Evolutionary conservation across 169 alveolate genomes (phyloP).

Genomic region (Babesia bigemina): DNA sequence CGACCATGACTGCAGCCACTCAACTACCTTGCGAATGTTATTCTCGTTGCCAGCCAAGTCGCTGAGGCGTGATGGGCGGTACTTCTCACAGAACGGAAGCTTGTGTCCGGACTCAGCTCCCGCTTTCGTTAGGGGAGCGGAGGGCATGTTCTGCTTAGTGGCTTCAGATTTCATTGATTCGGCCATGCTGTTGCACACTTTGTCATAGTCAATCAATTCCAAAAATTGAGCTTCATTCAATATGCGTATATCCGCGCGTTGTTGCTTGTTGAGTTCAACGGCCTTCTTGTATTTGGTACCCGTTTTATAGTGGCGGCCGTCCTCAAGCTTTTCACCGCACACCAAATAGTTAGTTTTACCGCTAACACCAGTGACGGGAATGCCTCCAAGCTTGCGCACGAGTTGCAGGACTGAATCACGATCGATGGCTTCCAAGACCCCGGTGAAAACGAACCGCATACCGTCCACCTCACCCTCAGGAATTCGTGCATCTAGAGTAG

Average conservation of each 20-base stretch:
- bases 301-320: conserved; percentile 88
- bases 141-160: not conserved
- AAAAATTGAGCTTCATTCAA: conserved; percentile 80
- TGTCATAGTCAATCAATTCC: conserved; percentile 63
- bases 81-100: conserved; percentile 91
- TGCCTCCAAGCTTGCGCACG: conserved; percentile 88
- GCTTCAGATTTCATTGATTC: conserved; percentile 10
- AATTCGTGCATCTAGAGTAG: not conserved
- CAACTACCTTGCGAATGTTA: conserved; percentile 81
- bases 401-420: conserved; percentile 79
- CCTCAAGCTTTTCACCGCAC: conserved; percentile 91
- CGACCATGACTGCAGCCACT: conserved; percentile 95
- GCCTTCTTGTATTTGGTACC: conserved; percentile 91
- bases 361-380: conserved; percentile 88
- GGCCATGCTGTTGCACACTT: not conserved
- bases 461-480: conserved; percentile 25
- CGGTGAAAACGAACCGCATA: conserved; percentile 87
- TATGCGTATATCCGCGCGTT: conserved; percentile 68
- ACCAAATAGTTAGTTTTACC: conserved; percentile 88
- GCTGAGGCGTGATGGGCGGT: conserved; percentile 87
- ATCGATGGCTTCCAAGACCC: conserved; percentile 79
- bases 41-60: conserved; percentile 92
- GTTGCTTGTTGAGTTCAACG: conserved; percentile 57
- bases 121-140: not conserved
- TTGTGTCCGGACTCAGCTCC: not conserved